phyloP scores from a whole-genome alignment of 495 filamentous ascomycete species.

The Immersiella caudata region DNA sequence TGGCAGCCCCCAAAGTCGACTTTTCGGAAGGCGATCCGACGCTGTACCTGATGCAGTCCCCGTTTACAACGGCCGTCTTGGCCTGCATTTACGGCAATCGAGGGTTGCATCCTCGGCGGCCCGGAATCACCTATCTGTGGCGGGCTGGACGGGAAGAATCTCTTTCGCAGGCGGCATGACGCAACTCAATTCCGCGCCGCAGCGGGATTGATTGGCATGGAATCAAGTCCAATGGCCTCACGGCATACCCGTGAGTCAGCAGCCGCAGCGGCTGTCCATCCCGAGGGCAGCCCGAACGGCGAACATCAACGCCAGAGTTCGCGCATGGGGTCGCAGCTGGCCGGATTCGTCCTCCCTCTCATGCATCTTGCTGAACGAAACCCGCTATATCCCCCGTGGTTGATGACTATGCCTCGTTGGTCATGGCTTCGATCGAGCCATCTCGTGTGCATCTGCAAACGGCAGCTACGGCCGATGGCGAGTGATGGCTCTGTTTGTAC shows the following conservation, averaged over 20 bases:
- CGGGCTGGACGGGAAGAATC: too few relatives aligned
- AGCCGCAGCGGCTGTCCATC: neutral
- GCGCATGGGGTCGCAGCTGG: neutral
- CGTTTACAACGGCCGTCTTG: neutral
- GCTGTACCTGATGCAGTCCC: neutral
- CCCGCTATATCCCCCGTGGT: neutral
- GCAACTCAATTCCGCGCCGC: neutral
- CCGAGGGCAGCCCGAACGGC: neutral
- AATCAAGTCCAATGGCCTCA: neutral
- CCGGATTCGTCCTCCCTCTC: neutral
- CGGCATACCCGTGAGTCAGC: neutral
- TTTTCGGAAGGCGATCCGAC: neutral
- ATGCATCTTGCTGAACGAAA: neutral
- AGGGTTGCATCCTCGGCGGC: neutral
- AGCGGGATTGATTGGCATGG: neutral
- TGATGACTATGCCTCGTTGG: neutral
- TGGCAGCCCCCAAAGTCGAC: neutral
- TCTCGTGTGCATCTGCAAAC: neutral
- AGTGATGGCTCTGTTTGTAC: neutral
- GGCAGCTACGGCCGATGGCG: neutral
- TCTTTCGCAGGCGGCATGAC: neutral
- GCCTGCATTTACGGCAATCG: neutral
- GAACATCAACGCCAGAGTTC: neutral
- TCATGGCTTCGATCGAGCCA: neutral
- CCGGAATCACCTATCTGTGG: neutral